Evolutionary conservation across 331 rosid genomes (phyloP).

Genomic region (Malus hybrid): DNA sequence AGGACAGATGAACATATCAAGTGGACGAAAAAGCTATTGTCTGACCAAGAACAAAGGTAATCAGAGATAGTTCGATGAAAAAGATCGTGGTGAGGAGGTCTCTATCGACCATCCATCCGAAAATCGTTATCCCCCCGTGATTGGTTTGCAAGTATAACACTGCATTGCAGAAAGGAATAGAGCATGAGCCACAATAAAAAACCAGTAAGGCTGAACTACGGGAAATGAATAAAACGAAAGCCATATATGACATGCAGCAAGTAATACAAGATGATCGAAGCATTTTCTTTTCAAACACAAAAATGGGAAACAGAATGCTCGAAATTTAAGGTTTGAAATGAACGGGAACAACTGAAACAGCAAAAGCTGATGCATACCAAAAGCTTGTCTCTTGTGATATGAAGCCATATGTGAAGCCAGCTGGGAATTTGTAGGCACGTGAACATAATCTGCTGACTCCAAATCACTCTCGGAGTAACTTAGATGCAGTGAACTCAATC

Average conservation of each 20-base stretch:
- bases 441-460: conserved; percentile 43
- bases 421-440: conserved; percentile 42
- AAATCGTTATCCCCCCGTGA: conserved; percentile 79
- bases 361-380: conserved; percentile 29
- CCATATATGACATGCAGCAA: neutral
- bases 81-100: conserved; percentile 71
- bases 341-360: neutral
- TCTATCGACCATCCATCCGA: conserved; percentile 86
- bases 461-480: conserved; percentile 75
- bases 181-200: neutral
- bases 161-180: conserved; percentile 30
- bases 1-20: neutral
- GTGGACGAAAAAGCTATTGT: conserved; percentile 34
- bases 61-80: conserved; percentile 59
- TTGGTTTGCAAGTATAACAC: conserved; percentile 78
- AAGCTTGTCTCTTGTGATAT: conserved; percentile 26
- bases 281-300: too few species aligned
- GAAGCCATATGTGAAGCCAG: conserved; percentile 58
- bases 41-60: conserved; percentile 68
- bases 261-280: too few species aligned
- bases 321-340: neutral
- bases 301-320: too few species aligned
- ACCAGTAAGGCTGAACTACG: neutral
- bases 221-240: neutral
- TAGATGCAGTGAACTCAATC: conserved; percentile 27